Evolutionary conservation across 257 asterid species (phyloP).

Genomic region (Ilex aquifolium): DNA sequence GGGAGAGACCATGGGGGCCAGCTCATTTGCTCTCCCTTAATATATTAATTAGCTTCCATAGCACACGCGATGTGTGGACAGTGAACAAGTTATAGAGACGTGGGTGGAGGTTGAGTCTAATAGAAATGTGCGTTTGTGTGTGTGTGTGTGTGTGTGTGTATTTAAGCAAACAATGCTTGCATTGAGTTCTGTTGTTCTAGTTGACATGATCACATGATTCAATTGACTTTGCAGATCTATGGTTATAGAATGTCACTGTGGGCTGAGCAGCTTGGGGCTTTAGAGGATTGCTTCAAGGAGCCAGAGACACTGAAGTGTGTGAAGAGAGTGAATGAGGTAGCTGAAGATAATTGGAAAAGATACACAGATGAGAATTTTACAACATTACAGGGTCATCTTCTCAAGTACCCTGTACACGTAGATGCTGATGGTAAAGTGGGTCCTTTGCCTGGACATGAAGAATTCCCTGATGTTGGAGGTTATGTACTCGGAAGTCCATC

Average conservation of each 20-base stretch:
- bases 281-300: conserved; percentile 44
- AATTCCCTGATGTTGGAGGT: conserved; percentile 85
- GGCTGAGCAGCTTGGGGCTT: conserved; percentile 78
- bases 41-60: too few relatives aligned
- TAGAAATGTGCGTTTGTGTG: too few relatives aligned
- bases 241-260: conserved; percentile 89
- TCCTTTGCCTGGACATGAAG: conserved; percentile 56
- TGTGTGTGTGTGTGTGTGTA: too few relatives aligned
- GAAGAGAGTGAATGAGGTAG: conserved; percentile 56
- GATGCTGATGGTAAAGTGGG: conserved; percentile 54
- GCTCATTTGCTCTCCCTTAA: too few relatives aligned
- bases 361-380: conserved; percentile 38
- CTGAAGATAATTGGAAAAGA: conserved; percentile 57
- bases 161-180: not conserved
- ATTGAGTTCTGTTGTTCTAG: not conserved
- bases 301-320: conserved; percentile 63
- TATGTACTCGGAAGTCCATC: conserved; percentile 62
- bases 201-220: not conserved
- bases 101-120: too few relatives aligned
- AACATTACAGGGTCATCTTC: conserved; percentile 69
- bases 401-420: conserved; percentile 71
- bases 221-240: conserved; percentile 39
- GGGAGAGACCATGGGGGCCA: too few relatives aligned
- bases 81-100: too few relatives aligned
- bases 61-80: too few relatives aligned